Evolutionary conservation across 805 yeast species (phyloP), one percentile per base, ranked within the genome.

Genomic region (Phaffomyces antillensis): DNA sequence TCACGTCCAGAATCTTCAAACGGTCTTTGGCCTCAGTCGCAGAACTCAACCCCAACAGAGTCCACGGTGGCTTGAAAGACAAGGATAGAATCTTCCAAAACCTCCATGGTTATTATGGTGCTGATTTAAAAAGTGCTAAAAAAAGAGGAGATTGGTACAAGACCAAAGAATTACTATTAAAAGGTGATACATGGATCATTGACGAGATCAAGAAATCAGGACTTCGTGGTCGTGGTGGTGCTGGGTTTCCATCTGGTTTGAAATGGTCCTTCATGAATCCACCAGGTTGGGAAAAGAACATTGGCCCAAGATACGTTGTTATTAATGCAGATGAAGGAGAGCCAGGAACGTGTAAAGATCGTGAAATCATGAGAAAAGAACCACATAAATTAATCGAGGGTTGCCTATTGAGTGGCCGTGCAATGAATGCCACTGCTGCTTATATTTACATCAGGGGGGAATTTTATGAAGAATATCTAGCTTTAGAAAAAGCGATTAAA

Each of bases 201-300:
- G 88, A 83, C 60, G 91, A 86, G 68, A 81, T 84, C 72, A 86
- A 86, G 63, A 76, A 79, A 57, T 82, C 90, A 20, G 95, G 95
- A 20, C 73, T 86, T 52, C 78, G 96, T 63, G 96, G 96, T 47
- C 79, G 96, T 66, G 96, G 96, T 48, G 96, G 96, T 60, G 96
- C 96, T 39, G 96, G 96, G 16, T 86, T 86, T 74, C 96, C 96
- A 44, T 79, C 89, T 23, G 96, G 96, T 30, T 75, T 86, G 60
- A 86, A 86, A 67, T 86, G 95, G 95, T 84, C 93, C 23, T 86
- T 86, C 63, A 86, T 86, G 96, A 87, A 87, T 68, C 96, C 96
- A 39, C 96, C 96, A 44, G 93, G 93, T 47, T 86, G 96, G 96
- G 95, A 86, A 50, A 87, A 86, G 62, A 86, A 86, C 67, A 68